Evolutionary conservation across 2,329 filamentous ascomycete species (phyloP), one percentile per base, ranked within the genome.

Genomic region (Ophiocordyceps camponoti-floridani): DNA sequence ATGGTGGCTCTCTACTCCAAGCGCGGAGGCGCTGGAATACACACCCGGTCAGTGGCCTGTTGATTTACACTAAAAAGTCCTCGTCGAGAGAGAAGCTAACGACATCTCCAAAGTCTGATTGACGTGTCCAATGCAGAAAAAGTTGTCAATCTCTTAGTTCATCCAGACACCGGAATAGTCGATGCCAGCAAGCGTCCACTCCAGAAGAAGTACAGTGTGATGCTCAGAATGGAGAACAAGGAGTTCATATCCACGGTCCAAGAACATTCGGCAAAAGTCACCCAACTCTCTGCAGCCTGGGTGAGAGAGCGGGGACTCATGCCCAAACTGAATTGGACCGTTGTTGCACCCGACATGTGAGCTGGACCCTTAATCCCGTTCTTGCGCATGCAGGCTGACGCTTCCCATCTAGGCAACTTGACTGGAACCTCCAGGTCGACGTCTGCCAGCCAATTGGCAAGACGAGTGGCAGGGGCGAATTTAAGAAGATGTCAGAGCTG

Each of bases 271-370:
- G 41, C 41, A 2, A 44, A 48, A 19, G 45, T 41, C 4, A 47
- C 49, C 6, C 53, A 51, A 30, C 43, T 60, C n/a, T 48, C 51
- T 10, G 54, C 52, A 42, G 44, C 49, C 27, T 51, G 48, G 18
- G 46, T 57, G 7, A 48, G 41, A 6, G 52, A 44, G 23, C 46
- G 47, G 23, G 57, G 56, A 43, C 40, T 41, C 8, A 51, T 48
- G 46, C 46, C 50, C 4, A 53, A 51, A 13, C 44, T 62, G 26
- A 55, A 58, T 45, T 62, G 62, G 58, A 56, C 52, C 4, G 43
- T 61, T 26, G 53, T 53, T 26, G 56, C 60, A 6, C 62, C 62
- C 13, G 62, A 63, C 31, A 61, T 57, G 61, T 61, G 47, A 38
- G 35, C n/a, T 38, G 35, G 46, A 53, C 49, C 14, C 23, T 19